Base-by-base conservation (phyloP, 371 early-diverging fungal genomes). In the Apophysomyces variabilis region DNA sequence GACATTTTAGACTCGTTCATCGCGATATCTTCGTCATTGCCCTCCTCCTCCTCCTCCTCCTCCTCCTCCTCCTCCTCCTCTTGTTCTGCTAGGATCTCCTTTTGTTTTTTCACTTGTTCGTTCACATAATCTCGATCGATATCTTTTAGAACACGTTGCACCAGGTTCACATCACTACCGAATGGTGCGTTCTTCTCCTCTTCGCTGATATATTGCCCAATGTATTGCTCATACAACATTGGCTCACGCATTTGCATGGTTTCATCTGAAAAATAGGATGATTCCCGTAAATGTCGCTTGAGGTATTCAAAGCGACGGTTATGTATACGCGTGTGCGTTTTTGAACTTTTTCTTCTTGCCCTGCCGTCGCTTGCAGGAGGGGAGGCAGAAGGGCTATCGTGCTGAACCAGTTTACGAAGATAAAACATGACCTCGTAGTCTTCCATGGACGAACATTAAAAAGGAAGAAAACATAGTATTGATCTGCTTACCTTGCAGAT, bases 41-140 rank as follows among this genome's bases (percentile, higher is more conserved):
- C 73, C 14, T 77, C 74, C 0, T 75, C 72, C 0, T 76, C 73
- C 1, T 77, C 74, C 0, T 75, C 72, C 0, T 76, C 73, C 1
- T 76, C 78, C n/a, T 82, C 81, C 36, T 85, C 85, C 35, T 85
- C 83, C 16, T 85, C 85, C 39, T 81, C 79, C 45, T 73, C 72
- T 60, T 82, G 83, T 18, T 83, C 82, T 41, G 79, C 77, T 21
- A 77, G 76, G 2, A 68, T 67, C 7, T 60, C 47, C 41, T 75
- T 70, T 50, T 83, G 77, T 38, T 37, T 57, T 32, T 77, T 43
- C 46, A 77, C 60, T 43, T 74, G 65, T 44, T 80, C 74, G 7
- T 62, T 58, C 6, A 74, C 80, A 64, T 72, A 74, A 11, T 68
- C 63, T 26, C 69, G 65, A 69, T 83, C 81, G 7, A 82, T 78